Evolutionary conservation across 306 rosid genomes (phyloP).

Genomic region (Casuarina cunninghamiana): DNA sequence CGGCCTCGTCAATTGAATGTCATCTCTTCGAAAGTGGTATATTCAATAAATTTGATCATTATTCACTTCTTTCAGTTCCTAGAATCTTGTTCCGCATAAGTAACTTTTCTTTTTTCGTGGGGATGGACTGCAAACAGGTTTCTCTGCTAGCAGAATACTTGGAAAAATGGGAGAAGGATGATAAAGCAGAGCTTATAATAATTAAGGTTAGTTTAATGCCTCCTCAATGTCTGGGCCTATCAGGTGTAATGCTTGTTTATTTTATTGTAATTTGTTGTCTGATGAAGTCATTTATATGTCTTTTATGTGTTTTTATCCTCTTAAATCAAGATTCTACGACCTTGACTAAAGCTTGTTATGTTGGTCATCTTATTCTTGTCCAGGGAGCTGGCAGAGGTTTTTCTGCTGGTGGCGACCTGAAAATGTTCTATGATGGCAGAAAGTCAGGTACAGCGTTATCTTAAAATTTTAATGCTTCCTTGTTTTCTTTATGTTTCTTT

Average conservation of each 20-base stretch:
- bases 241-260: neutral
- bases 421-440: slow-evolving; percentile 80
- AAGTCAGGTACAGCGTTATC: slow-evolving; percentile 47
- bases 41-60: neutral
- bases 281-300: neutral
- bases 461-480: neutral
- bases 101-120: neutral
- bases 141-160: slow-evolving; percentile 67
- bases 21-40: slow-evolving; percentile 73
- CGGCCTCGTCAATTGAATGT: slow-evolving; percentile 82
- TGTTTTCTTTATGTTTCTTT: neutral
- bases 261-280: neutral
- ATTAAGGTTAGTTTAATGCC: slow-evolving; percentile 60
- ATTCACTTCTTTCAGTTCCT: neutral
- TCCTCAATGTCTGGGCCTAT: slow-evolving; percentile 11
- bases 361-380: slow-evolving; percentile 15
- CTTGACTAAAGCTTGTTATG: slow-evolving; percentile 4
- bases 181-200: slow-evolving; percentile 66
- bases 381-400: slow-evolving; percentile 94
- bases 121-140: slow-evolving; percentile 48
- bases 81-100: neutral
- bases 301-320: neutral
- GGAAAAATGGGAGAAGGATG: slow-evolving; percentile 91
- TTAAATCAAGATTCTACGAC: neutral
- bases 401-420: slow-evolving; percentile 94